Base-by-base conservation (phyloP, 2,329 filamentous ascomycete species). In the Tolypocladium sp. region DNA sequence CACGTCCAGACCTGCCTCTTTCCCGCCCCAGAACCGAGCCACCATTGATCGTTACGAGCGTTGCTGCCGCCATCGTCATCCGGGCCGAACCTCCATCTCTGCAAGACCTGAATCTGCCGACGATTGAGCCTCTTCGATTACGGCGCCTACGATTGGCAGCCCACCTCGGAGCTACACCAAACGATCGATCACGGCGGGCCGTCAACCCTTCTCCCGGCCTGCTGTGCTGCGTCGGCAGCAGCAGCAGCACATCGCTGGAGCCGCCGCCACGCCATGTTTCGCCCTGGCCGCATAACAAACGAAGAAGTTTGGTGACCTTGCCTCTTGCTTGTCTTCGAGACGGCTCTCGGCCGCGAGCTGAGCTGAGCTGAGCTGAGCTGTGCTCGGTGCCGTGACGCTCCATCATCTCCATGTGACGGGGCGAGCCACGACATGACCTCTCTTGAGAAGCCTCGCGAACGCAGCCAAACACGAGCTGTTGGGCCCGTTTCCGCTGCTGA, bases 351-450 rank as follows among this genome's bases (percentile, higher is more conserved):
- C 25, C 49, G 49, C 30, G 30, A 35, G 30, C 49, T 52, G 30
- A 35, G 49, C 49, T 2, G 17, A 30, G 27, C 27, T 51, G 46
- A n/a, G 17, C 49, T 52, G 33, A 30, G 49, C 49, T n/a, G 30
- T 22, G 30, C 49, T 52, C 30, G 30, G 17, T n/a, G 49, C n/a
- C 49, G 30, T 13, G 20, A 33, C 17, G 61, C 61, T 62, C 63
- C 59, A 66, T 68, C 63, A 27, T 25, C 53, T 53, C 60, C 61
- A 68, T 67, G 65, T 62, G 64, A 67, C 58, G 61, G 61, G 55
- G 58, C 37, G 27, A 59, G 59, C 54, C 62, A 60, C 71, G 71
- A 70, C 60, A 73, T 73, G 71, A 69, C 64, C 61, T 64, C 68
- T 56, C 64, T 67, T 57, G 68, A 71, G 63, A 65, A 67, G 62